Evolutionary conservation across 2,329 filamentous ascomycete genomes (phyloP), one percentile per base, ranked within the genome.

Genomic region (Simplicillium sp.): DNA sequence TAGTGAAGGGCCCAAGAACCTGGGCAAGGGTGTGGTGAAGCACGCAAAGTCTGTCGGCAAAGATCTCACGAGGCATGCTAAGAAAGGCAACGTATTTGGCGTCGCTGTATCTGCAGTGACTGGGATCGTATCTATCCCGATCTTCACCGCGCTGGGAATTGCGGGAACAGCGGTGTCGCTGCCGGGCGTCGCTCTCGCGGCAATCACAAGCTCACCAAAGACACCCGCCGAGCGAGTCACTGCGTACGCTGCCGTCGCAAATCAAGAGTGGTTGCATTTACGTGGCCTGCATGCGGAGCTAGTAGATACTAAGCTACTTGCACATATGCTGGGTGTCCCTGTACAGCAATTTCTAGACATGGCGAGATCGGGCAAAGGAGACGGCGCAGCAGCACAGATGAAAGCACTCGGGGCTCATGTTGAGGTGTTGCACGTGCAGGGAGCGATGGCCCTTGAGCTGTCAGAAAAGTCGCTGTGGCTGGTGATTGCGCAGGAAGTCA

Each of bases 161-260:
- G 60, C 59, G 1, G 58, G 59, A 18, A 60, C 64, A 0, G 51
- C 54, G 0, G 41, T 58, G 3, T 42, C 50, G 11, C 50, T 71
- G 4, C 66, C 68, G 0, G 53, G 50, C 0, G 46, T 51, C 0
- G 56, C 61, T 0, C 38, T 62, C 3, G 51, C 51, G 2, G 65
- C 65, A 0, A 53, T 59, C 2, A 44, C 55, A 2, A 56, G 50
- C 38, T 61, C 57, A 47, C 67, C 68, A 1, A 58, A 58, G 47
- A 67, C 66, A 0, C 59, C 67, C 0, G 51, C 57, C 2, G 60
- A 67, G 44, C 51, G 68, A 9, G 67, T 65, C 0, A 52, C 54
- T 4, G 62, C 62, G 0, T 71, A 71, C 38, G 50, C 61, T 0
- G 52, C 54, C 3, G 64, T 65, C 1, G 66, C 65, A 1, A 70